Evolutionary conservation across 768 basidiomycete genomes (phyloP), one percentile per base, ranked within the genome.

Genomic region (Paxillus involutus): DNA sequence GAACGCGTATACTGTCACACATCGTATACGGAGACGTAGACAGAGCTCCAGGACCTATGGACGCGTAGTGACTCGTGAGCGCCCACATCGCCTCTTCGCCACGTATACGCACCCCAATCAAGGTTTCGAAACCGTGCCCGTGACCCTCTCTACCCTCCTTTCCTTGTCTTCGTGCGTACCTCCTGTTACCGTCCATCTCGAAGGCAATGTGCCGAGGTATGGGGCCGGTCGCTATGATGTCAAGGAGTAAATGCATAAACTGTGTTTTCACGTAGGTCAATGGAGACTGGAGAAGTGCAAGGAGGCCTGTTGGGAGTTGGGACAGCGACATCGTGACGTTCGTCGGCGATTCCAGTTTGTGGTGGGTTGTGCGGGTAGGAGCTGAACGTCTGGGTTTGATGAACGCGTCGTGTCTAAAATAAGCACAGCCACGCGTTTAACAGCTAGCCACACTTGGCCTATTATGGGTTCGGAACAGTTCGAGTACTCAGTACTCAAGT

Each of bases 1-100:
- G 71, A 99, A 99, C n/a, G 94, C 93, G 63, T 96, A 99, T n/a
- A 88, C 91, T 2, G 92, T 87, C 24, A 98, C 94, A 55, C 89
- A 93, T 55, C 75, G 79, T 45, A 99, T 79, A 12, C 84, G 75
- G n/a, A 99, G 79, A 1, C 80, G 76, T 19, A 96, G 74, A 62
- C 95, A 95, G 29, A 94, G 78, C 68, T 94, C 91, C 16, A 98
- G 75, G 51, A 92, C 79, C 95, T 98, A 58, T 41, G 2, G 12
- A 41, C 8, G n/a, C 9, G 42, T 9, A 33, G 10, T 24, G 29
- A 12, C 19, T 52, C 24, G 29, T 54, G 21, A 46, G 47, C 21
- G 12, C 14, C 10, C 7, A 13, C 6, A n/a, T 4, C 4, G 16
- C 19, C 19, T 17, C 19, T 17, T 12, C 21, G 43, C 19, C 13